Conservation (phyloP, 23 red algal species). For the Gracilariopsis chorda region DNA sequence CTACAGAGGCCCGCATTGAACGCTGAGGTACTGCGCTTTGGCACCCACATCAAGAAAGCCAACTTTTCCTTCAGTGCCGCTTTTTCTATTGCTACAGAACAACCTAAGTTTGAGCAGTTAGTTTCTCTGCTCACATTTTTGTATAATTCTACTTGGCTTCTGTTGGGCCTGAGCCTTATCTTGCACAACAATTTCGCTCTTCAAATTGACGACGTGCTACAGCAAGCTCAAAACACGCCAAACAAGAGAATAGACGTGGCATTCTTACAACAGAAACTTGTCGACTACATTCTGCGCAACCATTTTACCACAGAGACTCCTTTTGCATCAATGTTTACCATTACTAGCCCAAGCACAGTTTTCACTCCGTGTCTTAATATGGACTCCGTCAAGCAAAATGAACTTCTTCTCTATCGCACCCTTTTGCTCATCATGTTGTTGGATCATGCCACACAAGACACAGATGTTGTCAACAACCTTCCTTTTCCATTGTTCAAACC, state of each 20-base stretch:
- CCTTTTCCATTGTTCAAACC: slow-evolving; percentile 22
- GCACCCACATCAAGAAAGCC: neutral
- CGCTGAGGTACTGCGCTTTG: neutral
- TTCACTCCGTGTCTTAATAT: neutral
- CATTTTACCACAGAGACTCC: neutral
- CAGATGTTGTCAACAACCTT: neutral
- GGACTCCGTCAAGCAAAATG: neutral
- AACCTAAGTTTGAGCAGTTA: neutral
- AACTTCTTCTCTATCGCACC: neutral
- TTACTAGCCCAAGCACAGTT: neutral
- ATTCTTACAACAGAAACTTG: neutral
- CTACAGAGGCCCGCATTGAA: neutral
- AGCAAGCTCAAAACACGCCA: neutral
- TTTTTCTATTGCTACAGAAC: slow-evolving; percentile 10
- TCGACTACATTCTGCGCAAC: slow-evolving; percentile 17
- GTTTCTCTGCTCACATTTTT: neutral
- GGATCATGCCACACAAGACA: neutral
- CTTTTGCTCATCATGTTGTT: slow-evolving; percentile 17
- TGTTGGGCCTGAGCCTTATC: slow-evolving; percentile 24
- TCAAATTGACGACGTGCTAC: neutral
- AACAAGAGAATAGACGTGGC: neutral
- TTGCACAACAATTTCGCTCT: slow-evolving; percentile 10
- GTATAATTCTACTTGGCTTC: slow-evolving; percentile 40
- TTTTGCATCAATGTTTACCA: neutral
- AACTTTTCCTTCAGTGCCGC: neutral